Evolutionary conservation across 2,329 filamentous ascomycete species (phyloP), one percentile per base, ranked within the genome.

Genomic region (Alternaria angustiovoidea): DNA sequence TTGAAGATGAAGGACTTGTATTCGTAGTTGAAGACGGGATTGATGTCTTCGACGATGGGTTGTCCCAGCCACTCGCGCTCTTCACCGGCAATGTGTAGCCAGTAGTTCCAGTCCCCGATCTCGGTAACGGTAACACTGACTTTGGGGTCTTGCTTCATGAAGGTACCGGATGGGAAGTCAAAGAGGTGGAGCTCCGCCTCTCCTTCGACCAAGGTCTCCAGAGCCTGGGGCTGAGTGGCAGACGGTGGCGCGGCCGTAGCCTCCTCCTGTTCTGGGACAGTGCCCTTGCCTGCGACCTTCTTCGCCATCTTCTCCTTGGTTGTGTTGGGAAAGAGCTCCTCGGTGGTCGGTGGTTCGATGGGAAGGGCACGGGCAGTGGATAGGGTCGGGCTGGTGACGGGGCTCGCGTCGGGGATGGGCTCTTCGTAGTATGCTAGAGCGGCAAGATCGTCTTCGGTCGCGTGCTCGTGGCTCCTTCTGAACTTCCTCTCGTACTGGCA

Each of bases 1-100:
- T 99, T 99, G 86, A 99, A 99, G 73, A 99, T 97, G 77, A 98
- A 98, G 0, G 94, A 98, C n/a, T 97, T 85, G 72, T 94, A 98
- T 78, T 99, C 95, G 68, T 97, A 98, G 81, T 98, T 98, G 84
- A 98, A 99, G 20, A 99, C 94, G 0, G 95, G 95, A 71, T 98
- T 98, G 79, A 98, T 93, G 69, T 99, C 95, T 7, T 92, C 90
- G 30, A 93, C 84, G 30, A 99, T 88, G 2, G 90, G 86, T 66
- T 96, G 92, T 22, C 93, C 93, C 2, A 99, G 83, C 92, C 93
- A 97, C 54, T 94, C 89, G 72, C 88, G 89, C 34, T 92, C 88
- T 39, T 87, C 84, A 63, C 90, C 89, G 42, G 87, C 87, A 56
- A 98, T 90, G 74, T 97, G 92, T 32, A 99, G 83, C 93, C 93